Evolutionary conservation across 306 rosid genomes (phyloP).

Genomic region (Rubus idaeus): DNA sequence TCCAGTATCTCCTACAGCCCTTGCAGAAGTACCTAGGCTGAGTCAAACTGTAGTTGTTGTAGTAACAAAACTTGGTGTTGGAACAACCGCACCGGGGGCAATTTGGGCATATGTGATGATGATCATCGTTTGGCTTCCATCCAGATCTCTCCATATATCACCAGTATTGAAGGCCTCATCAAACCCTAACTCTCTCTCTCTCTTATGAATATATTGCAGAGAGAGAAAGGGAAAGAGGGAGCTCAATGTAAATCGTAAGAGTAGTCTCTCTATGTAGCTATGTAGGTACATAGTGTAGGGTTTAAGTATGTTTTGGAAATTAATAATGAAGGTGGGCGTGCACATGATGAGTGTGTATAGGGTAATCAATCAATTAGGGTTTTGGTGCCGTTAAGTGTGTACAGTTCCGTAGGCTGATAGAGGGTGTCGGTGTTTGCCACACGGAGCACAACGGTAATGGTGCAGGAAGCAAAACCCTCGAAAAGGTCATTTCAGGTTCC

Average conservation of each 20-base stretch:
- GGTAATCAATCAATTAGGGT: constrained; percentile 18
- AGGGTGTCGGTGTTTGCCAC: constrained; percentile 61
- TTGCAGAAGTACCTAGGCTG: constrained; percentile 86
- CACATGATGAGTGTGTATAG: constrained; percentile 44
- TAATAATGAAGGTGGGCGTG: constrained; percentile 31
- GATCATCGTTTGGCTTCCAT: constrained; percentile 60
- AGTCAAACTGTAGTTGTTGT: constrained; percentile 82
- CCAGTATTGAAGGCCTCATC: constrained; percentile 29
- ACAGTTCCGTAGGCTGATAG: constrained; percentile 46
- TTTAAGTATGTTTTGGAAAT: neutral
- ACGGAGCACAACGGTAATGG: constrained; percentile 54
- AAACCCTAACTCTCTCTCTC: constrained; percentile 18
- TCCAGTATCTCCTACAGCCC: constrained; percentile 79
- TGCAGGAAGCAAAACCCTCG: constrained; percentile 75
- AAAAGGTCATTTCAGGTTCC: constrained; percentile 43
- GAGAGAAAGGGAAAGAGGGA: constrained; percentile 6
- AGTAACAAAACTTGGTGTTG: constrained; percentile 79
- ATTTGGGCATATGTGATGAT: constrained; percentile 48
- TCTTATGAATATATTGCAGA: neutral
- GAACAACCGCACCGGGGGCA: constrained; percentile 81
- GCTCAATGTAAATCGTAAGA: neutral
- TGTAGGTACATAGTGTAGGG: neutral
- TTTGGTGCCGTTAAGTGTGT: constrained; percentile 20
- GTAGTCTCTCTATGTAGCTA: neutral
- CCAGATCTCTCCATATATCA: constrained; percentile 52